These are phyloP conservation scores for Thelonectria olida DNA, from an alignment of 2,329 filamentous ascomycete genomes.

Conservation along the genomic window DNA sequence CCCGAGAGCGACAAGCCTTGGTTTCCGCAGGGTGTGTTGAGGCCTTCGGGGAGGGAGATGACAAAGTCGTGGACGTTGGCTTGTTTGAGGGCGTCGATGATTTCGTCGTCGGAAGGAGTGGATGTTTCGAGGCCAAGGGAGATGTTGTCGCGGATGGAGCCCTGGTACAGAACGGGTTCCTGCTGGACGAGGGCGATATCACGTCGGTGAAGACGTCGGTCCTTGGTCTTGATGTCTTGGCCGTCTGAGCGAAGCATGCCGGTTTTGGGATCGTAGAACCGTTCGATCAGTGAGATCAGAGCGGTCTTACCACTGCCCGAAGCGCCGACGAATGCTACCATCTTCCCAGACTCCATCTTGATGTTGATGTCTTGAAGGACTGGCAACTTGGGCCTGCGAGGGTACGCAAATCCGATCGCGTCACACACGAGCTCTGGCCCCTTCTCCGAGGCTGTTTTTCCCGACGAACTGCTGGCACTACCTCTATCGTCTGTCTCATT, in stretches of 20 bases:
- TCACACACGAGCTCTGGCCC: constrained; percentile 56
- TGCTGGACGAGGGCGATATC: constrained; percentile 53
- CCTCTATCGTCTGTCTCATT: constrained; percentile 34
- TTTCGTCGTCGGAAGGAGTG: constrained; percentile 46
- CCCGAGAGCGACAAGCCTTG: constrained; percentile 76
- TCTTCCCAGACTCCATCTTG: constrained; percentile 55
- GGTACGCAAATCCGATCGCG: constrained; percentile 67
- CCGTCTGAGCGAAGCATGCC: constrained; percentile 44
- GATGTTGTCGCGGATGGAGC: constrained; percentile 66
- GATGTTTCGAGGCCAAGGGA: constrained; percentile 53
- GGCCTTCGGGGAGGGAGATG: constrained; percentile 64
- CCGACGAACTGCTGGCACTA: neutral
- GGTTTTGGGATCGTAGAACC: constrained; percentile 51
- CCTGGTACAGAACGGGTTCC: constrained; percentile 54
- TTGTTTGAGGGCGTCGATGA: constrained; percentile 60
- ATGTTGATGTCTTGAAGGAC: constrained; percentile 52
- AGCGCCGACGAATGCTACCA: constrained; percentile 64
- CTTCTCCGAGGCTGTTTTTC: constrained; percentile 27
- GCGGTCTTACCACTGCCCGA: constrained; percentile 70
- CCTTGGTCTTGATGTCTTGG: constrained; percentile 41
- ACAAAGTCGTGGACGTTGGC: constrained; percentile 68
- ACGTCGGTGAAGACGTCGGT: constrained; percentile 45
- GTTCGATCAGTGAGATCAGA: constrained; percentile 61
- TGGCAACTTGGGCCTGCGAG: constrained; percentile 48
- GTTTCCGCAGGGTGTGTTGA: constrained; percentile 71